phyloP scores from a whole-genome alignment of 208 protist species.

The Leishmania arabica region DNA sequence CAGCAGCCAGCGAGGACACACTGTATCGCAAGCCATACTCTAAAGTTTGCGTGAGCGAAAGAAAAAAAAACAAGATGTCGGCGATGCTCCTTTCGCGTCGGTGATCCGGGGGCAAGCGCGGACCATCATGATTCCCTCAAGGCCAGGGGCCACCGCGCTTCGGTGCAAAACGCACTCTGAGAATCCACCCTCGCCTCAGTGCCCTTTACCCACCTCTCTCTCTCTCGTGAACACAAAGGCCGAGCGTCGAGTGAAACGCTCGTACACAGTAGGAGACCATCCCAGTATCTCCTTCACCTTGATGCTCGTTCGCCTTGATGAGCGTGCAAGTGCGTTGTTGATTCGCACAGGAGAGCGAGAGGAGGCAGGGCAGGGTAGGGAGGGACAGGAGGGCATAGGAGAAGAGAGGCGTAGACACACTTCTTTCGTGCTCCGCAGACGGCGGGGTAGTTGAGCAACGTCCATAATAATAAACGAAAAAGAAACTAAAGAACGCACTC shows the following conservation, averaged over 20 bases:
- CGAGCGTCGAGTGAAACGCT: no score
- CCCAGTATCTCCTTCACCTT: not conserved
- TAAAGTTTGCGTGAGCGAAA: not conserved
- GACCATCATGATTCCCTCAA: not conserved
- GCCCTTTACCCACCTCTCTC: not conserved
- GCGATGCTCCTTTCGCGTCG: not conserved
- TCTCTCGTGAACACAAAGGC: not conserved
- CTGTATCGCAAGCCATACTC: not conserved
- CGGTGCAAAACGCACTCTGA: not conserved
- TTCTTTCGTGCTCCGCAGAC: not conserved
- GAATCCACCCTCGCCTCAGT: not conserved
- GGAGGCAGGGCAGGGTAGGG: not conserved
- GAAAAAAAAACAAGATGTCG: not conserved
- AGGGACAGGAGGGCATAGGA: not conserved
- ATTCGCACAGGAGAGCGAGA: not conserved
- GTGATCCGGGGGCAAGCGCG: not conserved
- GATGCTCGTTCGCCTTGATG: not conserved
- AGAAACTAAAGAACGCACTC: not conserved
- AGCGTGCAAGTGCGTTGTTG: not conserved
- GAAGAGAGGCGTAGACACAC: conserved; percentile 2
- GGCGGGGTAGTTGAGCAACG: not conserved
- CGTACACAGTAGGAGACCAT: not conserved
- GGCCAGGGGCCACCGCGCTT: not conserved
- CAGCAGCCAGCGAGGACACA: not conserved
- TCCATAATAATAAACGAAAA: not conserved